Evolutionary conservation across 257 asterid genomes (phyloP), one percentile per base, ranked within the genome.

Genomic region (Capsicum baccatum): DNA sequence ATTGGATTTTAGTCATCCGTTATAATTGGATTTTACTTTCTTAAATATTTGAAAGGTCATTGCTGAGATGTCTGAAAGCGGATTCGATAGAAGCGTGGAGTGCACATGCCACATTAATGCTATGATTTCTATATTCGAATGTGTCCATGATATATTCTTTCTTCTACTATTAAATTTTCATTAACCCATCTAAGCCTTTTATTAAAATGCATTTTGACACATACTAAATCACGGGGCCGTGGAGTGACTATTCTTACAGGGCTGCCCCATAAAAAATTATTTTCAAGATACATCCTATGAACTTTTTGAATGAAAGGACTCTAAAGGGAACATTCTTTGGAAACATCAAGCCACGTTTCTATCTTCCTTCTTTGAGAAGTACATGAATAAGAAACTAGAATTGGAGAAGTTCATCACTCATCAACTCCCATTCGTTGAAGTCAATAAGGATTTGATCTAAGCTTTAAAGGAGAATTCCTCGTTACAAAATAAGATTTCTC

Each of bases 101-200:
- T 58, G 9, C 21, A 16, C 63, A 58, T 21, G 63, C 63, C 63
- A 58, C 10, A 58, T 58, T 58, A 9, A 58, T 58, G 63, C 63
- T 57, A 57, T 57, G 19, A 15, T 57, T 57, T 57, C 19, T 15
- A 19, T n/a, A 56, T 56, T 56, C 15, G 19, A 56, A 56, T 56
- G 19, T 15, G n/a, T 15, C n/a, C 60, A 57, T 57, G 63, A 57
- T 16, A 21, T 57, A 57, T 57, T 9, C 0, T 57, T 58, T 58
- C 63, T 88, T 93, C 97, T 10, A 97, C 97, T 37, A 93, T 92
- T 44, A 97, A 93, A 86, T 93, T 95, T 54, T 97, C 91, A 50
- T 58, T 58, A 58, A 58, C 64, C 17, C 64, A 39, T 39, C 44
- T 39, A 39, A 39, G 44, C 44, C 44, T 39, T 39, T 39, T 39